Evolutionary conservation across 441 rosid species (phyloP).

Genomic region (Sinapis alba): DNA sequence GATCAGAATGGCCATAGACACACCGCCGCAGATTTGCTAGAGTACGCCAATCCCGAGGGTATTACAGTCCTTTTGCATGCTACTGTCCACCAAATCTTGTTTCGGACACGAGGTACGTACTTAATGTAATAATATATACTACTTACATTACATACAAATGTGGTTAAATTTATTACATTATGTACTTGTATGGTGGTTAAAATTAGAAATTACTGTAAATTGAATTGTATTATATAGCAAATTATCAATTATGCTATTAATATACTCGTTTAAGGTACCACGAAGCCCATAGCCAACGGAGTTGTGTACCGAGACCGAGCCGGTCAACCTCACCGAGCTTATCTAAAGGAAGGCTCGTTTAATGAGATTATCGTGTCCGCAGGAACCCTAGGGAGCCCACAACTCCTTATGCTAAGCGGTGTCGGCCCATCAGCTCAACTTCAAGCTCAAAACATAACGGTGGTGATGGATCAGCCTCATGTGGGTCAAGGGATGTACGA

Average conservation of each 20-base stretch:
- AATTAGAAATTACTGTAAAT: neutral
- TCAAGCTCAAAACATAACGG: slow-evolving; percentile 51
- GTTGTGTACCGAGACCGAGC: slow-evolving; percentile 56
- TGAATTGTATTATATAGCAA: neutral
- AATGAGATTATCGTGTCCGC: slow-evolving; percentile 69
- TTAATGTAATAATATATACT: neutral
- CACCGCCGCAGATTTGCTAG: slow-evolving; percentile 79
- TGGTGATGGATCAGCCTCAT: slow-evolving; percentile 66
- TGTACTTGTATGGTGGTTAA: neutral
- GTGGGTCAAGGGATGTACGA: slow-evolving; percentile 89
- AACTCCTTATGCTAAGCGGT: slow-evolving; percentile 82
- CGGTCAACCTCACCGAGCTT: slow-evolving; percentile 62
- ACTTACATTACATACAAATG: neutral
- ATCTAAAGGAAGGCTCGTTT: slow-evolving; percentile 50
- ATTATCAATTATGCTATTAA: no score
- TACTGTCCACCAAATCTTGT: slow-evolving; percentile 59
- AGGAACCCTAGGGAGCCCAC: slow-evolving; percentile 92
- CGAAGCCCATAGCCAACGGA: slow-evolving; percentile 66
- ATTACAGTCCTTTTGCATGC: slow-evolving; percentile 73
- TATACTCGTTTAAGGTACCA: slow-evolving; percentile 18
- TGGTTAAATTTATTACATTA: neutral
- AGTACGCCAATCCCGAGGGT: slow-evolving; percentile 58
- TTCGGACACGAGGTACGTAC: slow-evolving; percentile 48
- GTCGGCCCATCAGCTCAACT: slow-evolving; percentile 72
- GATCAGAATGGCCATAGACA: slow-evolving; percentile 65